Base-by-base conservation (phyloP, 2,329 filamentous ascomycete species). In the Lecanicillium sp. region DNA sequence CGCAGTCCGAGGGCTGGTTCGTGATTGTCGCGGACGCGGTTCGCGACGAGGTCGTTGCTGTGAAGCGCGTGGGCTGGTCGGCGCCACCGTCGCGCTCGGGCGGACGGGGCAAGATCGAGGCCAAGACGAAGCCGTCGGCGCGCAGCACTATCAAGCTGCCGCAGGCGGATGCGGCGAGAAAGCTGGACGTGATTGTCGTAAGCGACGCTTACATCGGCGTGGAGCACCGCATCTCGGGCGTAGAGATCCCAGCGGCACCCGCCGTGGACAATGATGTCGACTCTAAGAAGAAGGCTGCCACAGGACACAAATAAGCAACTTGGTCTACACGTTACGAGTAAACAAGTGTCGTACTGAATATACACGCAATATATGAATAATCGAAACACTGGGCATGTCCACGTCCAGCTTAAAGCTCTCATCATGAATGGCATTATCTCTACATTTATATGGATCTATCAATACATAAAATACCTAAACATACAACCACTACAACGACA, bases 1-100 rank as follows among this genome's bases (percentile, higher is more conserved):
- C 90, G 14, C 93, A 98, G 66, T 93, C 83, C 0, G 93, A 98
- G 61, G 90, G 90, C 0, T 97, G 84, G 78, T 97, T 98, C 65
- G 79, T 93, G 12, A 62, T 97, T 19, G 76, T 95, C 0, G 84
- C 82, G 6, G 81, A 86, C 56, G 59, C 78, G 2, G 71, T 70
- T 1, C 77, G 69, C 6, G 88, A 91, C 51, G 88, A 96, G 56
- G 75, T 97, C 32, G 67, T 95, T 4, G 91, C 86, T 3, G 73
- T 98, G 53, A 97, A 95, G 75, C 75, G 93, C 24, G 79, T 93
- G 0, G 84, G 83, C 2, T 97, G 93, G 90, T 62, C 52, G 55
- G 59, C 49, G 38, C 33, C 49, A 12, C 56, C 43, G 14, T 26
- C 43, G 4, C 48, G 50, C 54, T 58, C 50, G 57, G 46, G 50